phyloP scores from a whole-genome alignment of 1,284 basidiomycete genomes.

The Sphagnurus paluster region DNA sequence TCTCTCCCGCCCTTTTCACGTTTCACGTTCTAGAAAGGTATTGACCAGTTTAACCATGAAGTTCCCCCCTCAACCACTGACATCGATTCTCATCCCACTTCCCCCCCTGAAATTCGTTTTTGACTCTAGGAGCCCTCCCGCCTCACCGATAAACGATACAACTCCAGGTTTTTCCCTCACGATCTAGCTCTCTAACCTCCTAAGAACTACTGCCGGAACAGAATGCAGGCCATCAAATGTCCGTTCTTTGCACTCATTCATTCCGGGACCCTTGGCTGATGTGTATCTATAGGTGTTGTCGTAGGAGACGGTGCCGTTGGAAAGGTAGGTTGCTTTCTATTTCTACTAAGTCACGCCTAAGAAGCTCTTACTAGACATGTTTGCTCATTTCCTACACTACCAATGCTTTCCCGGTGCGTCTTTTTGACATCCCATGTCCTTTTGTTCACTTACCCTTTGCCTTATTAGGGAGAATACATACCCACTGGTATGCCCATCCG shows the following conservation, averaged over 20 bases:
- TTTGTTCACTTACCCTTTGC: slow-evolving; percentile 4
- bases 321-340: slow-evolving; percentile 64
- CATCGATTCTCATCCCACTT: slow-evolving; percentile 16
- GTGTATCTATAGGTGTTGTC: slow-evolving; percentile 76
- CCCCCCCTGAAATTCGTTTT: slow-evolving; percentile 25
- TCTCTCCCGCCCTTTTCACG: slow-evolving; percentile 16
- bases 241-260: slow-evolving; percentile 23
- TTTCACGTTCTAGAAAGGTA: slow-evolving; percentile 19
- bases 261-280: slow-evolving; percentile 27
- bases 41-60: slow-evolving; percentile 7
- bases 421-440: slow-evolving; percentile 11
- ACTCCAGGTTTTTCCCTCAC: slow-evolving; percentile 20
- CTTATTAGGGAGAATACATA: slow-evolving; percentile 89
- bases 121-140: slow-evolving; percentile 20
- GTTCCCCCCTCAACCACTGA: not conserved
- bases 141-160: slow-evolving; percentile 25
- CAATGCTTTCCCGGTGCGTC: slow-evolving; percentile 88
- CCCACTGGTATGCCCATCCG: slow-evolving; percentile 70
- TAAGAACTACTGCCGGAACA: slow-evolving; percentile 24
- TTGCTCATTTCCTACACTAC: slow-evolving; percentile 97
- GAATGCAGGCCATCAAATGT: slow-evolving; percentile 77
- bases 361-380: slow-evolving; percentile 70
- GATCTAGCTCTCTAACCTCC: slow-evolving; percentile 16
- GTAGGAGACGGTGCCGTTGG: slow-evolving; percentile 99
- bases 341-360: slow-evolving; percentile 3